Conservation (phyloP, 1,284 basidiomycete genomes). For the Rhodotorula sp. region DNA sequence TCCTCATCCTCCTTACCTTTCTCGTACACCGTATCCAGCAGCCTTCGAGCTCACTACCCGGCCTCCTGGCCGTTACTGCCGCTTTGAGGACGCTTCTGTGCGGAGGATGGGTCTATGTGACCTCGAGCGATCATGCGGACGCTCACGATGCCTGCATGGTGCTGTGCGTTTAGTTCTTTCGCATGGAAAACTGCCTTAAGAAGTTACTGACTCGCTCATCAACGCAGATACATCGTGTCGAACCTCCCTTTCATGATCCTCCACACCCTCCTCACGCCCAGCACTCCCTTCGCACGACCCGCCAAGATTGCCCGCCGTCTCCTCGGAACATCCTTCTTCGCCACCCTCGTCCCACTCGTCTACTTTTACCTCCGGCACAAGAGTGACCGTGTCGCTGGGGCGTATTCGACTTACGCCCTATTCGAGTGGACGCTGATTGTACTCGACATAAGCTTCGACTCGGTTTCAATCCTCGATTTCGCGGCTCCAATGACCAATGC, state of each 20-base stretch:
- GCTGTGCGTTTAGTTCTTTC: constrained; percentile 59
- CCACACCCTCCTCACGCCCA: constrained; percentile 59
- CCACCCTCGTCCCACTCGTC: constrained; percentile 67
- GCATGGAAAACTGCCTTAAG: too few species aligned
- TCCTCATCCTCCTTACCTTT: constrained; percentile 69
- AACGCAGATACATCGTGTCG: constrained; percentile 46
- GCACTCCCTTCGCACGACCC: constrained; percentile 48
- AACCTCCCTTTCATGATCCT: constrained; percentile 73
- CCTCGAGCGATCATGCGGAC: constrained; percentile 69
- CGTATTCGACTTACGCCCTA: constrained; percentile 79
- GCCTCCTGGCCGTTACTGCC: constrained; percentile 63
- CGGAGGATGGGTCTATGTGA: constrained; percentile 91
- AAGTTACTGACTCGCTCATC: neutral
- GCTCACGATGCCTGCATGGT: constrained; percentile 89
- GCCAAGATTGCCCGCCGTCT: constrained; percentile 57
- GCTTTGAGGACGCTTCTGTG: constrained; percentile 76
- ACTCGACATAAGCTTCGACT: constrained; percentile 75
- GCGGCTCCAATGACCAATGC: neutral
- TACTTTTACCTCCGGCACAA: constrained; percentile 85
- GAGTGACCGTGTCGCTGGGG: constrained; percentile 72
- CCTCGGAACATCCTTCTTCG: constrained; percentile 58
- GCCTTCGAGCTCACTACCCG: neutral
- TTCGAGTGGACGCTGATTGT: constrained; percentile 84
- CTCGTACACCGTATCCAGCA: constrained; percentile 10
- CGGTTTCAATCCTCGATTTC: constrained; percentile 65